These are phyloP conservation scores for Brassica hybrid DNA, from an alignment of 441 rosid species.

Conservation along the genomic window DNA sequence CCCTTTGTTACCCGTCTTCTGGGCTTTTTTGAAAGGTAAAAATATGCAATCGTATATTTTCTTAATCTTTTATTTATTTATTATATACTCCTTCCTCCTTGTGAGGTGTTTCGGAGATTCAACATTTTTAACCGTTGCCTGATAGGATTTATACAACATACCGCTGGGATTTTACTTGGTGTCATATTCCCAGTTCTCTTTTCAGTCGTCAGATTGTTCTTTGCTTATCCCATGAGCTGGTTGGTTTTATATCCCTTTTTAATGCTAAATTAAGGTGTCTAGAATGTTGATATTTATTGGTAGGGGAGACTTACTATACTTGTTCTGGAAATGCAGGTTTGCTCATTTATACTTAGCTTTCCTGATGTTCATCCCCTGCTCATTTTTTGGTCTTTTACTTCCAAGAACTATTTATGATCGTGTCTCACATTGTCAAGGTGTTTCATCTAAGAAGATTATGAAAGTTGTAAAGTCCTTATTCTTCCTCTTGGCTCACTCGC, in stretches of 20 bases:
- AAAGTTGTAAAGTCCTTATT: slow-evolving; percentile 65
- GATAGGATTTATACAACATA: slow-evolving; percentile 74
- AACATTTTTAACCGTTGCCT: slow-evolving; percentile 13
- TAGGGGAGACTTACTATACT: slow-evolving; percentile 10
- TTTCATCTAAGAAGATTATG: slow-evolving; percentile 59
- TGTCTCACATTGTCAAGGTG: slow-evolving; percentile 70
- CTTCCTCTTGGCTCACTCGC: slow-evolving; percentile 14
- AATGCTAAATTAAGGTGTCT: neutral
- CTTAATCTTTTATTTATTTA: neutral
- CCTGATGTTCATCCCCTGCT: slow-evolving; percentile 86
- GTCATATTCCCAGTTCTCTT: slow-evolving; percentile 72
- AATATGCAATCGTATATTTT: slow-evolving; percentile 4
- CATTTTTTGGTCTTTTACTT: slow-evolving; percentile 77
- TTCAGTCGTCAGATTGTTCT: slow-evolving; percentile 74
- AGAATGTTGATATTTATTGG: neutral
- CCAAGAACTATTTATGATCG: slow-evolving; percentile 66
- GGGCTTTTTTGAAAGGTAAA: slow-evolving; percentile 78
- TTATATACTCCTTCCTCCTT: slow-evolving; percentile 8
- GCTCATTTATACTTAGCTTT: slow-evolving; percentile 84
- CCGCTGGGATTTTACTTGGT: slow-evolving; percentile 70
- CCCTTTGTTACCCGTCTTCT: slow-evolving; percentile 56
- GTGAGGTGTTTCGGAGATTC: slow-evolving; percentile 12
- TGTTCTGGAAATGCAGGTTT: too few relatives aligned
- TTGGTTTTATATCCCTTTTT: slow-evolving; percentile 39
- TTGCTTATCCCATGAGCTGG: slow-evolving; percentile 91